Evolutionary conservation across 2,329 filamentous ascomycete species (phyloP).

Genomic region (Xylaria sp.): DNA sequence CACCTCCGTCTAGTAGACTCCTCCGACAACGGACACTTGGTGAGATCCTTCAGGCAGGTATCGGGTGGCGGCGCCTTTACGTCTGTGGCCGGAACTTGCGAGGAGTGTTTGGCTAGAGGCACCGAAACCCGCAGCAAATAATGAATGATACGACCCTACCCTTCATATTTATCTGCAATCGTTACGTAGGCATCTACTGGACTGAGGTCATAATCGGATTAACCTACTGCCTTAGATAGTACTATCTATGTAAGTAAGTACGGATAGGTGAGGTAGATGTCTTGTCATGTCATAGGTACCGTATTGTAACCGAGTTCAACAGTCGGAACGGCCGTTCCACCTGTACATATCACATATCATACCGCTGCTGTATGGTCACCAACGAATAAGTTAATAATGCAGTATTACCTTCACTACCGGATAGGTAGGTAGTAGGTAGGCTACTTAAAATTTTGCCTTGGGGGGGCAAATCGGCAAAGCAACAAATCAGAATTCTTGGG

Average conservation of each 20-base stretch:
- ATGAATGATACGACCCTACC: neutral
- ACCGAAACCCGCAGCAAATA: neutral
- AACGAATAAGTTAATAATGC: neutral
- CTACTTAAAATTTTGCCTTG: slow-evolving; percentile 23
- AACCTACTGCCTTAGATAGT: too few species aligned
- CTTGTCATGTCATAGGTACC: too few species aligned
- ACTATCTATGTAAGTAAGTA: too few species aligned
- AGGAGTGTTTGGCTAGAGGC: neutral
- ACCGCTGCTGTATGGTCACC: too few species aligned
- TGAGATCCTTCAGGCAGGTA: slow-evolving; percentile 7
- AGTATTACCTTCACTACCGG: neutral
- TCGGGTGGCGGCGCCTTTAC: neutral
- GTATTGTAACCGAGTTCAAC: too few species aligned
- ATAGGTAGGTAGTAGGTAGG: too few species aligned
- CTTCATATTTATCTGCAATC: too few species aligned
- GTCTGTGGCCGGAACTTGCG: neutral
- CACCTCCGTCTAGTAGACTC: neutral
- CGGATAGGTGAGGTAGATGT: too few species aligned
- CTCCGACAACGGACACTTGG: slow-evolving; percentile 31
- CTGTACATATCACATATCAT: too few species aligned
- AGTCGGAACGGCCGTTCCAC: too few species aligned
- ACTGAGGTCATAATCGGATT: too few species aligned
- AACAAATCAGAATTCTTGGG: slow-evolving; percentile 29
- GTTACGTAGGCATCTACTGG: too few species aligned
- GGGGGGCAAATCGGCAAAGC: slow-evolving; percentile 5